Percentiles rank a stretch among this genome's conserved stretches.
Evolutionary conservation across 306 rosid genomes (phyloP).

Genomic region (Gillenia trifoliata): DNA sequence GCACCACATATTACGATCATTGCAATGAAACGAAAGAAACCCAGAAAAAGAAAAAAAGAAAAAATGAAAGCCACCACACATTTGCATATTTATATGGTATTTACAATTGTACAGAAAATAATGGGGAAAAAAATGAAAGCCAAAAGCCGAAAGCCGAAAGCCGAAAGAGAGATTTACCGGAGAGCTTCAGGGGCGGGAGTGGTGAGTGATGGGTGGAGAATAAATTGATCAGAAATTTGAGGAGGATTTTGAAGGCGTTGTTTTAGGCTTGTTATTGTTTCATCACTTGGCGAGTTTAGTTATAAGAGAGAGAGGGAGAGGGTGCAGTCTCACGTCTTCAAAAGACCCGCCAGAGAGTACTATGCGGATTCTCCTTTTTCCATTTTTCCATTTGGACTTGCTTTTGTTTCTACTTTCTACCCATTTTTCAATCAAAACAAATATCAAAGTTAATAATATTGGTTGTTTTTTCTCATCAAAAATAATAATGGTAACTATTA

Average conservation of each 20-base stretch:
- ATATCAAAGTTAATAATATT: neutral
- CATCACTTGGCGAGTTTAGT: neutral
- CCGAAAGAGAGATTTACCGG: neutral
- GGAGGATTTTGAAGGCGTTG: neutral
- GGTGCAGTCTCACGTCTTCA: constrained; percentile 1
- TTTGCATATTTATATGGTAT: too few species aligned
- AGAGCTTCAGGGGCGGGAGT: neutral
- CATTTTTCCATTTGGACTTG: neutral
- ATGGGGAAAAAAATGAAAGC: neutral
- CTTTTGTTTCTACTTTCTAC: neutral
- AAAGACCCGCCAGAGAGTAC: constrained; percentile 9
- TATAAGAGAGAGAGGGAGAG: neutral
- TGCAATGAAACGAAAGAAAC: neutral
- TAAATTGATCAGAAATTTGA: neutral
- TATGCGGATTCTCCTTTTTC: neutral
- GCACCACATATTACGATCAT: neutral
- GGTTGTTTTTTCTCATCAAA: neutral
- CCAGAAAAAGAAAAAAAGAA: neutral
- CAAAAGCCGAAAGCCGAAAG: neutral
- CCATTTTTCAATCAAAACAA: neutral
- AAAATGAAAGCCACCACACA: neutral
- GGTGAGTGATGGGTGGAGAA: neutral
- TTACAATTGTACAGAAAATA: neutral
- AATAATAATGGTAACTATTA: neutral
- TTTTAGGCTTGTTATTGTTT: neutral